phyloP scores from a whole-genome alignment of 805 yeast genomes.

The Candida easanensis region DNA sequence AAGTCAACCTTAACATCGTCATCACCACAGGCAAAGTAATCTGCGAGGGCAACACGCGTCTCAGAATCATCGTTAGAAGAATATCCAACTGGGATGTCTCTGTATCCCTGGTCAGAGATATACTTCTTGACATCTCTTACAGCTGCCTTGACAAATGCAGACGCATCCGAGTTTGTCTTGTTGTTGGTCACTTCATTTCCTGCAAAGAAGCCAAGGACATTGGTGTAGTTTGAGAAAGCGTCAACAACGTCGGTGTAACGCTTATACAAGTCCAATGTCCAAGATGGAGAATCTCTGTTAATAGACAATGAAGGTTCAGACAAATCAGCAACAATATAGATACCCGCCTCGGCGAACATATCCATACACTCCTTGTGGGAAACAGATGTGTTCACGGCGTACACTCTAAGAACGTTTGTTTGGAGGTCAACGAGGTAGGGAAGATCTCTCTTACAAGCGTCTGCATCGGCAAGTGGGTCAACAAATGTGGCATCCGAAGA shows the following conservation, averaged over 20 bases:
- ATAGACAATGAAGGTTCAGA: slow-evolving; percentile 74
- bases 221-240: slow-evolving; percentile 63
- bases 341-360: slow-evolving; percentile 70
- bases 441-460: slow-evolving; percentile 67
- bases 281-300: slow-evolving; percentile 64
- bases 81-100: slow-evolving; percentile 82
- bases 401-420: slow-evolving; percentile 72
- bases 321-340: slow-evolving; percentile 80
- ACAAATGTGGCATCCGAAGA: slow-evolving; percentile 33
- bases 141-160: slow-evolving; percentile 88
- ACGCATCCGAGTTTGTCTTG: slow-evolving; percentile 67
- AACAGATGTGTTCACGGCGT: slow-evolving; percentile 64
- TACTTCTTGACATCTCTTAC: slow-evolving; percentile 76
- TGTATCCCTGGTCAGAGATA: slow-evolving; percentile 59
- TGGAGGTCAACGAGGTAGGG: slow-evolving; percentile 58
- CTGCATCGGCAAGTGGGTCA: slow-evolving; percentile 69
- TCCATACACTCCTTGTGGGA: slow-evolving; percentile 73
- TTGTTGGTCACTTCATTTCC: slow-evolving; percentile 89
- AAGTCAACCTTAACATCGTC: slow-evolving; percentile 59
- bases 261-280: slow-evolving; percentile 63
- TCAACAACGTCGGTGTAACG: slow-evolving; percentile 79
- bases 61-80: slow-evolving; percentile 79
- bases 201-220: slow-evolving; percentile 85
- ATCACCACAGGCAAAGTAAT: slow-evolving; percentile 77
- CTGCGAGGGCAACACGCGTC: slow-evolving; percentile 71